phyloP scores from a whole-genome alignment of 176 grass and related monocot species.

The Ensete ventricosum region DNA sequence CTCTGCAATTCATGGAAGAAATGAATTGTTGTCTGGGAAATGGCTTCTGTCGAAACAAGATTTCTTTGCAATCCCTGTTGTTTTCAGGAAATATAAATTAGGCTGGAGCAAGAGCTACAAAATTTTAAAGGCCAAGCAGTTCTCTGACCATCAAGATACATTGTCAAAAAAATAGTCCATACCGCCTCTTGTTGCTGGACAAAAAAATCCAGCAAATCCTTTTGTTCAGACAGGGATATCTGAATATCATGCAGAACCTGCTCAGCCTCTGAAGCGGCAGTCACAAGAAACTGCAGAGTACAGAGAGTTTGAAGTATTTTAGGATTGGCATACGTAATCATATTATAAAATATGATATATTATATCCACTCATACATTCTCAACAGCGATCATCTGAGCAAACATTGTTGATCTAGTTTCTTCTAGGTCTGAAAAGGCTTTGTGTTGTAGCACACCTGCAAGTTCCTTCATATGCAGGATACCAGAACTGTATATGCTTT shows the following conservation, averaged over 20 bases:
- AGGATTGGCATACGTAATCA: background rate
- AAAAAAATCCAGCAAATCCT: conserved; percentile 40
- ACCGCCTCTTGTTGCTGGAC: conserved; percentile 49
- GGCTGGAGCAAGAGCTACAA: conserved; percentile 5
- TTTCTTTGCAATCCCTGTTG: conserved; percentile 45
- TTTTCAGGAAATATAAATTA: background rate
- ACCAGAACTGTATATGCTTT: conserved; percentile 43
- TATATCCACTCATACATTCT: conserved; percentile 43
- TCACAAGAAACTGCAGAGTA: conserved; percentile 48
- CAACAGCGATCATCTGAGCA: conserved; percentile 41
- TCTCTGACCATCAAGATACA: conserved; percentile 3
- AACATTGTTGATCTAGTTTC: conserved; percentile 40
- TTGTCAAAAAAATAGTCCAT: conserved; percentile 10
- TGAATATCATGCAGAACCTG: conserved; percentile 46
- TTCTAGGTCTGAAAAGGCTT: conserved; percentile 34
- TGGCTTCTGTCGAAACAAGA: conserved; percentile 57
- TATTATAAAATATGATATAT: conserved; percentile 1
- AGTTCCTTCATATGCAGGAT: conserved; percentile 47
- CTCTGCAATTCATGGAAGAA: conserved; percentile 45
- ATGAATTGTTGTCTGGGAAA: conserved; percentile 51
- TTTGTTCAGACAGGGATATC: conserved; percentile 54
- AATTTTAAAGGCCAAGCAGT: conserved; percentile 14
- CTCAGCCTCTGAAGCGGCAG: conserved; percentile 53
- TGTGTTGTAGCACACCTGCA: conserved; percentile 28
- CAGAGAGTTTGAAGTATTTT: conserved; percentile 7